Conservation (phyloP, 192 early-diverging fungal species). For the Entomortierella lignicola region DNA sequence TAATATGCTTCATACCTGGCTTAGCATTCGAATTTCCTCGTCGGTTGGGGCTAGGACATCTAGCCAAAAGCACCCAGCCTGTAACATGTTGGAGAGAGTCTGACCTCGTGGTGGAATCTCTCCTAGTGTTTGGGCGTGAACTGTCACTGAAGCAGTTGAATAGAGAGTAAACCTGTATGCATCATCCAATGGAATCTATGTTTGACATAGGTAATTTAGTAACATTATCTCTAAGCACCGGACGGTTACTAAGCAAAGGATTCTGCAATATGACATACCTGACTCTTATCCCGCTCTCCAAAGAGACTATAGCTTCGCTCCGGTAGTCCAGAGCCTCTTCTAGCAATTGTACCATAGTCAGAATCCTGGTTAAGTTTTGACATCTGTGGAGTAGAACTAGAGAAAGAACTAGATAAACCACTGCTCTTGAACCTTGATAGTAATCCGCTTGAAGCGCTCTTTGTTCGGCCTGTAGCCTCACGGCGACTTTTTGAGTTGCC, state of each 20-base stretch:
- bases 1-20: constrained; percentile 49
- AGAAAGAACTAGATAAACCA: constrained; percentile 18
- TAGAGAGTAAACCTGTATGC: constrained; percentile 75
- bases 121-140: constrained; percentile 64
- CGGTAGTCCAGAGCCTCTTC: constrained; percentile 3
- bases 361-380: constrained; percentile 17
- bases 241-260: background rate
- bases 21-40: constrained; percentile 69
- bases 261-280: constrained; percentile 5
- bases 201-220: background rate
- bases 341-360: constrained; percentile 33
- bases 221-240: background rate
- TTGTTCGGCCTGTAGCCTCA: constrained; percentile 6
- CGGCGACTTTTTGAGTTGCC: background rate
- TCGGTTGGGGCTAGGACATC: constrained; percentile 73
- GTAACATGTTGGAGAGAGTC: constrained; percentile 46
- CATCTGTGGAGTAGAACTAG: constrained; percentile 2
- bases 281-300: constrained; percentile 49
- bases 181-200: constrained; percentile 46
- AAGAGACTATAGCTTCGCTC: constrained; percentile 53
- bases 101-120: constrained; percentile 61
- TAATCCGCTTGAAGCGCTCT: constrained; percentile 20
- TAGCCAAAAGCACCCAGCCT: constrained; percentile 70
- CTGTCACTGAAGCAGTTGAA: constrained; percentile 69
- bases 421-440: constrained; percentile 33